Evolutionary conservation across 1,139 yeast species (phyloP), one percentile per base, ranked within the genome.

Genomic region (Debaryomyces sp.): DNA sequence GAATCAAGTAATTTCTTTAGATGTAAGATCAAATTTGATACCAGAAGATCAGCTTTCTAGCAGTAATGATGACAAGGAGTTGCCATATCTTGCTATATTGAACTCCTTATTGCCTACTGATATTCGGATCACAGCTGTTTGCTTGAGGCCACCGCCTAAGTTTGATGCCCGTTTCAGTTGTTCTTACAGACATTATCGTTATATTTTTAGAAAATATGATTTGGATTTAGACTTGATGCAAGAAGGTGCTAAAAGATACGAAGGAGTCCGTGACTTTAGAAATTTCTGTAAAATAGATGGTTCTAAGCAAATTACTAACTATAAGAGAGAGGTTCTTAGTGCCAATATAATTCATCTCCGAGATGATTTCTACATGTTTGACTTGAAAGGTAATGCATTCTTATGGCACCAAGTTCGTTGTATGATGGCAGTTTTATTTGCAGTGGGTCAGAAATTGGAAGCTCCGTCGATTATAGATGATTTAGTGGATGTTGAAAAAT

Each of bases 351-450:
- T 73, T 8, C 73, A 68, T 6, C 57, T 81, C 5, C 60, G 66
- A 40, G 77, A 71, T 23, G 79, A 77, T 37, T 73, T 77, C 49
- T 88, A 78, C 59, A 87, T 85, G 50, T 85, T 94, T 63, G 92
- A 91, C 62, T 71, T 94, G 46, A 78, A 81, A 54, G 99, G 99
- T 0, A 75, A 89, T 2, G 99, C 99, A 6, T 95, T 95, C 58
- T 71, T 95, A 50, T 95, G 99, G 99, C 98, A 95, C 64, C 99
- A 95, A 66, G 99, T 95, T 21, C 80, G 99, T 46, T 91, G 96
- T 57, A 94, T 95, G 96, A 82, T 91, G 70, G 96, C 96, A 0
- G 75, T 89, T 6, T 66, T 95, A 46, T 82, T 95, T 48, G 68
- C 87, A 23, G 83, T 92, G 5, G 99, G 97, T 1, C 97, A 91